Evolutionary conservation across 352 stramenopile species (phyloP).

Genomic region (Globisporangium okanoganense): DNA sequence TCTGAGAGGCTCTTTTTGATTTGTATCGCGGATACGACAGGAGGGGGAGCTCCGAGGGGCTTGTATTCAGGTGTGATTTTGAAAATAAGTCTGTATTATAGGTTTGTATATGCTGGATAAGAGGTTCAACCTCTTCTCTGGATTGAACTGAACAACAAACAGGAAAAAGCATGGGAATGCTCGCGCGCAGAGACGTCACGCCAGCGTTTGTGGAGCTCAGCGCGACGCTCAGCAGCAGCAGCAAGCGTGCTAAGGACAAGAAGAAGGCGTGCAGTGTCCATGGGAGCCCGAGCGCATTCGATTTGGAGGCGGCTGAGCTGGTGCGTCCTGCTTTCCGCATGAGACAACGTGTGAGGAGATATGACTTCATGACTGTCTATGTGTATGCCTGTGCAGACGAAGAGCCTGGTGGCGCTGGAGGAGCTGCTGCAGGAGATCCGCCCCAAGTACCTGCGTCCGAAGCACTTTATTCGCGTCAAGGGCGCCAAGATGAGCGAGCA

Average conservation of each 20-base stretch:
- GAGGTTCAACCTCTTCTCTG: neutral
- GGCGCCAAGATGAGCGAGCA: conserved; percentile 57
- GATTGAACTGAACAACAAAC: neutral
- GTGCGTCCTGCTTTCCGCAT: neutral
- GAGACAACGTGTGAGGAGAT: neutral
- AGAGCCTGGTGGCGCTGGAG: conserved; percentile 51
- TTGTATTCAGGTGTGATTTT: neutral
- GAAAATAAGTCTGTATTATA: neutral
- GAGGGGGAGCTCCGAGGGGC: neutral
- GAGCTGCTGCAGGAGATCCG: conserved; percentile 39
- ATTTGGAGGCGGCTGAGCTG: conserved; percentile 9
- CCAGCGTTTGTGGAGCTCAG: conserved; percentile 23
- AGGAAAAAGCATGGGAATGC: conserved; percentile 3
- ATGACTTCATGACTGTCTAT: neutral
- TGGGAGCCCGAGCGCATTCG: conserved; percentile 3
- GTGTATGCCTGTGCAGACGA: conserved; percentile 22
- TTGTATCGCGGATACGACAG: neutral
- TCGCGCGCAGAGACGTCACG: conserved; percentile 20
- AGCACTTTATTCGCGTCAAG: conserved; percentile 58
- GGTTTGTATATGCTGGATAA: neutral
- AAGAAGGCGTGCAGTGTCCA: neutral
- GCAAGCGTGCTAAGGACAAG: neutral
- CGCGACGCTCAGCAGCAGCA: neutral
- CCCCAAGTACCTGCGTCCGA: conserved; percentile 56
- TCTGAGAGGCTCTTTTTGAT: neutral